phyloP scores from a whole-genome alignment of 768 basidiomycete species.

The Kockovaella imperatae region DNA sequence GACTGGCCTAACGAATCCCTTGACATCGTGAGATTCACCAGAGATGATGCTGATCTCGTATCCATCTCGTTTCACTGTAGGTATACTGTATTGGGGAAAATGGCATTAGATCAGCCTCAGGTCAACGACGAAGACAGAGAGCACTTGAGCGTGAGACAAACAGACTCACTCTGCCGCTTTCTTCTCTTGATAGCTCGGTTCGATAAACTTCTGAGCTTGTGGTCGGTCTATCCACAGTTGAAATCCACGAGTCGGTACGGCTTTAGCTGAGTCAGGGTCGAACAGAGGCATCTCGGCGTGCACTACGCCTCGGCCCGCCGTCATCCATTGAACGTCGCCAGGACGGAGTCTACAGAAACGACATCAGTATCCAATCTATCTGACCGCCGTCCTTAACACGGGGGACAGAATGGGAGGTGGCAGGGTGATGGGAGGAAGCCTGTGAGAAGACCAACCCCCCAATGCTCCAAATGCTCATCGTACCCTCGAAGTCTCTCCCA shows the following conservation, averaged over 20 bases:
- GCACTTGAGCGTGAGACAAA: not conserved
- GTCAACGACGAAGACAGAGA: not conserved
- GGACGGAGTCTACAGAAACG: slow-evolving; percentile 45
- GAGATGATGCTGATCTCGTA: slow-evolving; percentile 75
- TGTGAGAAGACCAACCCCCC: not conserved
- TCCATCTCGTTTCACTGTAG: slow-evolving; percentile 31
- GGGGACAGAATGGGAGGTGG: not conserved
- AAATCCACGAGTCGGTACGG: slow-evolving; percentile 68
- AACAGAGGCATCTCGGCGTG: slow-evolving; percentile 68
- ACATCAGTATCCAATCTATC: no score
- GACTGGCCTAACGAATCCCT: slow-evolving; percentile 75
- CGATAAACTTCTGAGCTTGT: slow-evolving; percentile 66
- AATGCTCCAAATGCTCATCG: not conserved
- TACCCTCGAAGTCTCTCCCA: no score
- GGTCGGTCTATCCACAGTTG: slow-evolving; percentile 54
- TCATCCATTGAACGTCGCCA: slow-evolving; percentile 95
- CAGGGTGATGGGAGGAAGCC: not conserved
- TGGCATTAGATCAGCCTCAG: not conserved
- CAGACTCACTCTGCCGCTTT: slow-evolving; percentile 37
- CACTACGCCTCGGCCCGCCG: slow-evolving; percentile 42
- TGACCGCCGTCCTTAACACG: slow-evolving; percentile 43
- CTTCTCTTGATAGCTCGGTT: slow-evolving; percentile 43
- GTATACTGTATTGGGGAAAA: slow-evolving; percentile 57
- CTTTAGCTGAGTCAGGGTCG: slow-evolving; percentile 48
- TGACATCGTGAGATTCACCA: slow-evolving; percentile 71